Percentiles rank a stretch among this genome's conserved stretches.
Evolutionary conservation across 768 basidiomycete genomes (phyloP).

Genomic region (Tricholoma hemisulphureum): DNA sequence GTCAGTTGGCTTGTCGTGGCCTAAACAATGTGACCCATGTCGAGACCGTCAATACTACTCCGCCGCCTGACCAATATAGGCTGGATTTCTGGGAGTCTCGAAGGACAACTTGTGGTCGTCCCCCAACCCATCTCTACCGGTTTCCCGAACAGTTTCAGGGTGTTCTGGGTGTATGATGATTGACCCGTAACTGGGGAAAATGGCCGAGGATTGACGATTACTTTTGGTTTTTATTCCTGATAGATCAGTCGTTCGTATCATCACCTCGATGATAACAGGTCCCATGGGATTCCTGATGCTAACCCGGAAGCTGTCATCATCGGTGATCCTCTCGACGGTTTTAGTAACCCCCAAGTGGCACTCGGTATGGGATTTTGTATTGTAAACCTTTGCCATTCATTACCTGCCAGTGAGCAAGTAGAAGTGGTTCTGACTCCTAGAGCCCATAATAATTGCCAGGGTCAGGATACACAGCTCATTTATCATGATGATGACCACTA

Average conservation of each 20-base stretch:
- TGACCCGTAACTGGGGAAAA: slow-evolving; percentile 59
- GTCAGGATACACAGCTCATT: no score
- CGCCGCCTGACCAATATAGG: slow-evolving; percentile 52
- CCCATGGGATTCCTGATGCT: slow-evolving; percentile 48
- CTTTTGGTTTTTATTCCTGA: slow-evolving; percentile 43
- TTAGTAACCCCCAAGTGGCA: slow-evolving; percentile 46
- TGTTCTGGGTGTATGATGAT: slow-evolving; percentile 58
- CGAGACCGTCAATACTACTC: slow-evolving; percentile 42
- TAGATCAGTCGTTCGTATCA: background rate
- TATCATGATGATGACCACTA: no score
- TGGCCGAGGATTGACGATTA: slow-evolving; percentile 50
- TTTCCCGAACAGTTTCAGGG: slow-evolving; percentile 53
- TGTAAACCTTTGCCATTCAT: no score
- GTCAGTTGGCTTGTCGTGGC: no score
- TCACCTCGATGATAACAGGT: slow-evolving; percentile 28
- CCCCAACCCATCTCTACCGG: slow-evolving; percentile 44
- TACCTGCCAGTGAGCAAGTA: no score
- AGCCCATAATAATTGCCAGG: no score
- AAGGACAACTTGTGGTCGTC: slow-evolving; percentile 56
- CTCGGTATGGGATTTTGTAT: slow-evolving; percentile 46
- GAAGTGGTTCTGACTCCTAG: no score
- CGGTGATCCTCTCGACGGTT: slow-evolving; percentile 52
- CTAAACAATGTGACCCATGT: slow-evolving; percentile 51
- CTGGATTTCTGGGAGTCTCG: slow-evolving; percentile 66
- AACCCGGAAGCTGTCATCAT: slow-evolving; percentile 59